Evolutionary conservation across 2,329 filamentous ascomycete genomes (phyloP).

Genomic region (Ascochyta fabae): DNA sequence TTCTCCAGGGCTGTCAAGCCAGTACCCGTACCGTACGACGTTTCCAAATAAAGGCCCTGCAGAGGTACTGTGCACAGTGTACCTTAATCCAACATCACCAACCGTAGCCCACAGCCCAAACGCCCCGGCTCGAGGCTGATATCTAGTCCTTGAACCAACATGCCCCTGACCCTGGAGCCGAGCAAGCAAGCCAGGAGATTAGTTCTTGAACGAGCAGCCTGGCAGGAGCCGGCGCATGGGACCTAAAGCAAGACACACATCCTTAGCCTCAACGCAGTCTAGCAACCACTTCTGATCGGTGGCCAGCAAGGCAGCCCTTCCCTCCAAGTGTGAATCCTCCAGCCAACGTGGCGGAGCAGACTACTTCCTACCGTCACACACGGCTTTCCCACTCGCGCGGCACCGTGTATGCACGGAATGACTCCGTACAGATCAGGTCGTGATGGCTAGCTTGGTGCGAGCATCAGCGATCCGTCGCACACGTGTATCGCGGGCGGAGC

Average conservation of each 20-base stretch:
- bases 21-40: slow-evolving; percentile 21
- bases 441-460: slow-evolving; percentile 20
- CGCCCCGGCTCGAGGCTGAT: slow-evolving; percentile 20
- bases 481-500: slow-evolving; percentile 13
- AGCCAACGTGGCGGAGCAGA: slow-evolving; percentile 37
- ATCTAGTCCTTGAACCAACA: slow-evolving; percentile 1
- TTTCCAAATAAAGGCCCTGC: slow-evolving; percentile 14
- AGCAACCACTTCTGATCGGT: slow-evolving; percentile 15
- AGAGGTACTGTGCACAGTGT: slow-evolving; percentile 31
- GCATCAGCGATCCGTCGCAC: slow-evolving; percentile 20
- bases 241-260: slow-evolving; percentile 13
- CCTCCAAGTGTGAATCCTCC: slow-evolving; percentile 23
- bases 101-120: slow-evolving; percentile 3
- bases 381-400: slow-evolving; percentile 25
- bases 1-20: slow-evolving; percentile 8
- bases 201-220: slow-evolving; percentile 11
- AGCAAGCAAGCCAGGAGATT: slow-evolving; percentile 13
- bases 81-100: slow-evolving; percentile 33
- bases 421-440: slow-evolving; percentile 17
- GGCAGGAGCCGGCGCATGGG: slow-evolving; percentile 15
- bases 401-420: slow-evolving; percentile 32
- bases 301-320: slow-evolving; percentile 7
- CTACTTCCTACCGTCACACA: slow-evolving; percentile 26
- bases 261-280: slow-evolving; percentile 9
- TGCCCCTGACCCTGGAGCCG: slow-evolving; percentile 9